These are phyloP conservation scores for Venturia carpophila DNA, from an alignment of 2,329 filamentous ascomycete species.

Conservation along the genomic window DNA sequence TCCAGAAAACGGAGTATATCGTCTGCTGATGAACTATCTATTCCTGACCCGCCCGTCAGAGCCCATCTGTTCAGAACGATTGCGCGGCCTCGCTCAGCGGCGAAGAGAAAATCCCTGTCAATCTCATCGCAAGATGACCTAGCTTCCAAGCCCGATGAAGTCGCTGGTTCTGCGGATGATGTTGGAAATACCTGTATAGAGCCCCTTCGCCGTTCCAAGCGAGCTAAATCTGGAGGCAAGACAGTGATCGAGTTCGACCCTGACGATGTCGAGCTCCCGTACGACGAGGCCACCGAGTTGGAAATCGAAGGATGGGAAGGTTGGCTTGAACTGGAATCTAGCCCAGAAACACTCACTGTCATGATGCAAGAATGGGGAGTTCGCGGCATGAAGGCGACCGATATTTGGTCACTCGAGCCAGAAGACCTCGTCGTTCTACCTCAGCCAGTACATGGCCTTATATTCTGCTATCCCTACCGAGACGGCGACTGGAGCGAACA, in stretches of 20 bases:
- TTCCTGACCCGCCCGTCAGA: neutral
- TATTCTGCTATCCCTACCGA: conserved; percentile 74
- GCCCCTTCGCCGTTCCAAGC: conserved; percentile 3
- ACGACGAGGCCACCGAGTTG: conserved; percentile 26
- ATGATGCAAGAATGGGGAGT: conserved; percentile 77
- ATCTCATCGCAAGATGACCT: neutral
- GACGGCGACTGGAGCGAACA: conserved; percentile 44
- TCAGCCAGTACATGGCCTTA: conserved; percentile 75
- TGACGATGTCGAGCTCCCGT: conserved; percentile 16
- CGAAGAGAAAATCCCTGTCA: neutral
- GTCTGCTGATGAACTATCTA: neutral
- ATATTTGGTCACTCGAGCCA: conserved; percentile 67
- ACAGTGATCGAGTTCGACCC: neutral
- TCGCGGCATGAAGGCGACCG: conserved; percentile 62
- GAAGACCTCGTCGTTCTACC: conserved; percentile 55
- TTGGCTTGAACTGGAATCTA: conserved; percentile 82
- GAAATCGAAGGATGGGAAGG: conserved; percentile 52
- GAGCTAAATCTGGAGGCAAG: neutral
- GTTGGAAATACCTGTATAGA: neutral
- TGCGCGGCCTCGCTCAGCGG: neutral
- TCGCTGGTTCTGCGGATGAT: neutral
- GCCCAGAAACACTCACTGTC: conserved; percentile 78
- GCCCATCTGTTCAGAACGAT: neutral
- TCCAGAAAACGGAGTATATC: conserved; percentile 1
- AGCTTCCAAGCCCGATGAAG: neutral